Conservation (phyloP, 2,329 filamentous ascomycete species). For the Leptographium procerum region DNA sequence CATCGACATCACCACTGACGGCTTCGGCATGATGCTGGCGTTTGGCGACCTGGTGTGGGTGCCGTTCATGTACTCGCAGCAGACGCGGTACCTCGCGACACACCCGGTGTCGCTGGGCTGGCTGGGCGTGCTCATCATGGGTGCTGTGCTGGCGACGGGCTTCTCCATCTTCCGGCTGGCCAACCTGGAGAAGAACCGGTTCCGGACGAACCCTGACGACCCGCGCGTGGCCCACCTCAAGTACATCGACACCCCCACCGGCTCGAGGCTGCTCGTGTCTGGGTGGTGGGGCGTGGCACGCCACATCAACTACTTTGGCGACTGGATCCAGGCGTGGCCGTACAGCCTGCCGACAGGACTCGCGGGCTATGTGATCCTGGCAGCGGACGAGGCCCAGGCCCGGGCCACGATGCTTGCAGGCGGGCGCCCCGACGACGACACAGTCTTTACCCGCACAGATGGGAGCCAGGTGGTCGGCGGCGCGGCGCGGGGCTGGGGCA, state of each 20-base stretch:
- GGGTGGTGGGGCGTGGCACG: constrained; percentile 91
- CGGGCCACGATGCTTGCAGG: no score
- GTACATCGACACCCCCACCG: constrained; percentile 74
- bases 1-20: constrained; percentile 87
- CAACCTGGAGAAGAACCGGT: constrained; percentile 91
- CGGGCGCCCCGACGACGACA: constrained; percentile 28
- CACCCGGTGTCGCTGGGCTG: constrained; percentile 72
- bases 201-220: constrained; percentile 78
- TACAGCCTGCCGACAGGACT: constrained; percentile 80
- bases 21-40: constrained; percentile 88
- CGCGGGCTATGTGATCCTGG: constrained; percentile 66
- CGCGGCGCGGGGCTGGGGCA: constrained; percentile 69
- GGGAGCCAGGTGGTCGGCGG: constrained; percentile 58
- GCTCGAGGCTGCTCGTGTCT: constrained; percentile 68
- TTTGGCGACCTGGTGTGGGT: constrained; percentile 93
- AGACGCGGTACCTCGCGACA: constrained; percentile 72
- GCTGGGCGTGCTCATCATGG: constrained; percentile 50
- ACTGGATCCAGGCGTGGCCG: constrained; percentile 89
- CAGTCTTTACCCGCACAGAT: constrained; percentile 39
- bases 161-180: constrained; percentile 88
- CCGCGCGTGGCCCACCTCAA: constrained; percentile 67
- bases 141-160: constrained; percentile 58
- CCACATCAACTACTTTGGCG: constrained; percentile 92
- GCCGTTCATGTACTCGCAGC: constrained; percentile 77
- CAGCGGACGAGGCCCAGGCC: constrained; percentile 38